Conservation (phyloP, 2,329 filamentous ascomycete species). For the Endothia cerciana region DNA sequence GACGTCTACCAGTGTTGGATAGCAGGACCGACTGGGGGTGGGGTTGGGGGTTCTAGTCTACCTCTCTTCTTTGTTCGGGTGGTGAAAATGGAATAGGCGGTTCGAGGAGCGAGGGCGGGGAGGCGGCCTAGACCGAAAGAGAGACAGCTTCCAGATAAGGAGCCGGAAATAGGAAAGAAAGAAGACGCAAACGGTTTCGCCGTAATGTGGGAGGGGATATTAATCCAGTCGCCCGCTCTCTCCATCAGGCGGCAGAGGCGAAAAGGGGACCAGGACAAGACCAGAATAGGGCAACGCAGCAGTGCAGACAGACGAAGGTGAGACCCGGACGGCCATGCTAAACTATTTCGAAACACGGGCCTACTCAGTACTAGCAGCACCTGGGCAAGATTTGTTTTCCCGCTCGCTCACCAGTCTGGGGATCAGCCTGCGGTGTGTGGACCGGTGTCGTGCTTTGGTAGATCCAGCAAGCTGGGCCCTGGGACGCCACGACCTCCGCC, state of each 20-base stretch:
- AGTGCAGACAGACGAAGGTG: not conserved
- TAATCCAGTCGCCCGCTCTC: not conserved
- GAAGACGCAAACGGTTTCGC: constrained; percentile 1
- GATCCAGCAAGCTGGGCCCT: constrained; percentile 3
- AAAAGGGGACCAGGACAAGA: constrained; percentile 7
- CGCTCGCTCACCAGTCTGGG: not conserved
- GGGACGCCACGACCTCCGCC: constrained; percentile 4
- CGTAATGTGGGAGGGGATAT: not conserved
- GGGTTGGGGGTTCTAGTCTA: no score
- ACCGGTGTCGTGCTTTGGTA: not conserved
- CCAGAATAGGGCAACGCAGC: not conserved
- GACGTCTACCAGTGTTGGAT: not conserved
- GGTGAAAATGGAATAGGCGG: constrained; percentile 14
- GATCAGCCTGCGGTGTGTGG: not conserved
- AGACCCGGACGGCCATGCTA: constrained; percentile 9
- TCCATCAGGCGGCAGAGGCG: not conserved
- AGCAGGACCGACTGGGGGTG: not conserved
- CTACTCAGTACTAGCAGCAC: not conserved
- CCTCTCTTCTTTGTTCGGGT: constrained; percentile 14
- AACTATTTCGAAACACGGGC: constrained; percentile 23
- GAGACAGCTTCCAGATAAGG: constrained; percentile 5
- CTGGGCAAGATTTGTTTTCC: not conserved
- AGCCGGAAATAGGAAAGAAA: constrained; percentile 13
- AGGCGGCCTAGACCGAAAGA: not conserved
- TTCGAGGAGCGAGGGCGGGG: not conserved